These are phyloP conservation scores for Trichoderma sp. DNA, from an alignment of 2,329 filamentous ascomycete genomes.

Conservation along the genomic window DNA sequence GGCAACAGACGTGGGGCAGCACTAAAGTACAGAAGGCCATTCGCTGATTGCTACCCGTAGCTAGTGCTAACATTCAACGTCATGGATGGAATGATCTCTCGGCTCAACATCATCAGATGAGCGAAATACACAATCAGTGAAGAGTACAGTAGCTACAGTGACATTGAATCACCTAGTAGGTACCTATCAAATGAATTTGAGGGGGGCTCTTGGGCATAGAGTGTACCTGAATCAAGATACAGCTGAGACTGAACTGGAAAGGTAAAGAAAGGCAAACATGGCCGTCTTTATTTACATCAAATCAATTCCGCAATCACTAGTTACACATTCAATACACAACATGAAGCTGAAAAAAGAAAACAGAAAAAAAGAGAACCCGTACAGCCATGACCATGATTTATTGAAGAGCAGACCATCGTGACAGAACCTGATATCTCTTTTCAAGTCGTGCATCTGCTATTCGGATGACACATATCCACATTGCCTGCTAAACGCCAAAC, in stretches of 20 bases:
- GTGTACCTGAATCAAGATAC: background rate
- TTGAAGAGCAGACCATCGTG: constrained; percentile 16
- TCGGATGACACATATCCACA: constrained; percentile 20
- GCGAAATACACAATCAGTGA: background rate
- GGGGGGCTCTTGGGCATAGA: too few species aligned
- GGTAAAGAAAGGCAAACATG: background rate
- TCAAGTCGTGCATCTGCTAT: constrained; percentile 19
- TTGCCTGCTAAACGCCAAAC: constrained; percentile 19
- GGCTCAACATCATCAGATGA: too few species aligned
- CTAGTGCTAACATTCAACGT: background rate
- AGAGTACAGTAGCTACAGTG: background rate
- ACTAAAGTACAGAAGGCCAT: background rate
- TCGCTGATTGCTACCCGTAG: background rate
- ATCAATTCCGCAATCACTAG: constrained; percentile 8
- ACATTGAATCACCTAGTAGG: too few species aligned
- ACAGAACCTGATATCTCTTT: constrained; percentile 20
- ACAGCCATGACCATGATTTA: constrained; percentile 19
- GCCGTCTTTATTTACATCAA: background rate
- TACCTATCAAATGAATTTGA: too few species aligned
- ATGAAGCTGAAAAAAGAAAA: background rate
- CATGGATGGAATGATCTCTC: background rate
- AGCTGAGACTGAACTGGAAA: background rate
- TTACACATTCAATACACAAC: constrained; percentile 16
- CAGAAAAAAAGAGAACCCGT: background rate
- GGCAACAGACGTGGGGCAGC: constrained; percentile 18